Evolutionary conservation across 495 filamentous ascomycete species (phyloP).

Genomic region (Ramalina intermedia): DNA sequence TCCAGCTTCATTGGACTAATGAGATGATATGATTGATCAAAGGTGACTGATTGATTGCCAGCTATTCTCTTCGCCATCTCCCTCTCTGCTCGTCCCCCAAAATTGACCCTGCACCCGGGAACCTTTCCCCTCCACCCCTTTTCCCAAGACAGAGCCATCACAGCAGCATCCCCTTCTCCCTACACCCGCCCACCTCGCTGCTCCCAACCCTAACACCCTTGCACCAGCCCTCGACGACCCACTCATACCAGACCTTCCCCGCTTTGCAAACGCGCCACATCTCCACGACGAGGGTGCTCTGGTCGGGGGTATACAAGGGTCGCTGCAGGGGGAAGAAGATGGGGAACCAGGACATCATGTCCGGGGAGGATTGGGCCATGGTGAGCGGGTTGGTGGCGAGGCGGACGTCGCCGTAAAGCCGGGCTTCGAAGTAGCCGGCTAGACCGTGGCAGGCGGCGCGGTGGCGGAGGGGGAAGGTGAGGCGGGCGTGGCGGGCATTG

Average conservation of each 20-base stretch:
- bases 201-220: conserved; percentile 3
- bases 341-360: conserved; percentile 98
- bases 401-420: conserved; percentile 72
- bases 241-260: conserved; percentile 97
- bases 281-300: conserved; percentile 69
- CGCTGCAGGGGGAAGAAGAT: conserved; percentile 96
- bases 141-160: too few species aligned
- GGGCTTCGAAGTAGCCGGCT: conserved; percentile 89
- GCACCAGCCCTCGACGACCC: conserved; percentile 60
- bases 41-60: too few species aligned
- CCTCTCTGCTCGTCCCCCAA: too few species aligned
- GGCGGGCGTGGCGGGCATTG: conserved; percentile 62
- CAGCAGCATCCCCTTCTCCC: too few species aligned
- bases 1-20: too few species aligned
- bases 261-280: conserved; percentile 95
- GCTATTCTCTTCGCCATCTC: too few species aligned
- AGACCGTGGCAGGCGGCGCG: conserved; percentile 81
- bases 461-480: conserved; percentile 55
- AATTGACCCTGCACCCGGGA: too few species aligned
- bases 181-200: too few species aligned
- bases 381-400: conserved; percentile 85
- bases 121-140: too few species aligned
- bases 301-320: conserved; percentile 75
- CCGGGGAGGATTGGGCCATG: conserved; percentile 80
- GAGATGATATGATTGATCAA: too few species aligned